Evolutionary conservation across 768 basidiomycete species (phyloP), one percentile per base, ranked within the genome.

Genomic region (Boletellus emodensis): DNA sequence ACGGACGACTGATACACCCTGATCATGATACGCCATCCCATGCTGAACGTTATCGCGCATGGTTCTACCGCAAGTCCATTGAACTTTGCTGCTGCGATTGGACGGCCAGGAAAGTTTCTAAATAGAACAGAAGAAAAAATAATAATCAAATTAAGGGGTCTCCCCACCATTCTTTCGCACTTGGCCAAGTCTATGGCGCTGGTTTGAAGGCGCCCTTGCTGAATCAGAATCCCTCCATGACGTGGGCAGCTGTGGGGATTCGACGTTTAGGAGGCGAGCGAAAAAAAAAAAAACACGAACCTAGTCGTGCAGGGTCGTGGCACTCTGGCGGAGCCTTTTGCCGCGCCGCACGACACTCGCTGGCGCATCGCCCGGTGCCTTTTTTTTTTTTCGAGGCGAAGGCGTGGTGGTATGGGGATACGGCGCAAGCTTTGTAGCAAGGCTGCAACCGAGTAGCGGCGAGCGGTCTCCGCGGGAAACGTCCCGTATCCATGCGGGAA

Each of bases 381-480:
- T 26, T 2, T 2, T 26, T 26, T 26, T 26, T 2, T 2, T 26
- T 26, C 24, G 24, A 26, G 24, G 24, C 24, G 24, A 26, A 26
- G 24, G 24, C 24, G 26, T 17, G 39, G 34, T 46, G 37, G 32
- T 30, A 59, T 53, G 62, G 63, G 58, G 58, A 51, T 64, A 62
- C 52, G 41, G 36, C 53, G 61, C 57, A 37, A 40, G 50, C 57
- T 46, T 30, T 26, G 38, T 41, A 44, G 24, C n/a, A 6, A 20
- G 20, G 61, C 44, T 53, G 49, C 51, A 45, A 32, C 59, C 53
- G 48, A 46, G 20, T 41, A 26, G 45, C 32, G 15, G 50, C 18
- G 40, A 58, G 46, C 51, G 61, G 61, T 61, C 59, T 66, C 63
- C 63, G 63, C 63, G 63, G 63, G 61, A 63, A 58, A 58, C 34